A percentile compares a stretch with the other conserved stretches of the same genome.
These are phyloP conservation scores for Schizosaccharomyces octosporus DNA, from an alignment of 805 yeast genomes.

Conservation along the genomic window DNA sequence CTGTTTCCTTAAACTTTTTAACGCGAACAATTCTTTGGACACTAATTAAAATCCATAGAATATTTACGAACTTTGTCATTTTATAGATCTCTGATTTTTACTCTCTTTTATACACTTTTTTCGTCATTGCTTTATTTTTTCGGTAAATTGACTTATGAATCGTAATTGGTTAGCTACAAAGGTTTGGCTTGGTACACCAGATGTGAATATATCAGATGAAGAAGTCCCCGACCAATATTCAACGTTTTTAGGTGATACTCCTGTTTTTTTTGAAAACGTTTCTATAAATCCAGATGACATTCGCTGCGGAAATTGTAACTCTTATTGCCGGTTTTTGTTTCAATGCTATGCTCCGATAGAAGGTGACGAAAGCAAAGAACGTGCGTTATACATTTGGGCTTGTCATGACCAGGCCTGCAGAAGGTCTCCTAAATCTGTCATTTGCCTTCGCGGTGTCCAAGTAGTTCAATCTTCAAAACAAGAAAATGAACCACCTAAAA, in stretches of 20 bases:
- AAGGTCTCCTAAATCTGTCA: constrained; percentile 34
- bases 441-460: not conserved
- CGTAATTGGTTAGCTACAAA: not conserved
- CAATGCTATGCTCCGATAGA: constrained; percentile 70
- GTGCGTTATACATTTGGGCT: constrained; percentile 57
- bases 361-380: constrained; percentile 37
- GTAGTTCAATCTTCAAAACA: not conserved
- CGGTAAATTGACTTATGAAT: not conserved
- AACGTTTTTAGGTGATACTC: not conserved
- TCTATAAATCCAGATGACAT: constrained; percentile 27
- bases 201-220: constrained; percentile 7
- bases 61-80: no score
- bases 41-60: no score
- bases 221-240: not conserved
- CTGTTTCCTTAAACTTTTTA: no score
- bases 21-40: no score
- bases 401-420: constrained; percentile 45
- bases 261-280: constrained; percentile 25
- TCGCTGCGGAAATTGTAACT: constrained; percentile 41
- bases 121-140: no score
- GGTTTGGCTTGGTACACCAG: constrained; percentile 15
- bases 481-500: not conserved
- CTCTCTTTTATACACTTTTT: no score
- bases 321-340: constrained; percentile 36
- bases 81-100: no score